Base-by-base conservation (phyloP, 2,329 filamentous ascomycete species). In the Botrytis sinoallii region DNA sequence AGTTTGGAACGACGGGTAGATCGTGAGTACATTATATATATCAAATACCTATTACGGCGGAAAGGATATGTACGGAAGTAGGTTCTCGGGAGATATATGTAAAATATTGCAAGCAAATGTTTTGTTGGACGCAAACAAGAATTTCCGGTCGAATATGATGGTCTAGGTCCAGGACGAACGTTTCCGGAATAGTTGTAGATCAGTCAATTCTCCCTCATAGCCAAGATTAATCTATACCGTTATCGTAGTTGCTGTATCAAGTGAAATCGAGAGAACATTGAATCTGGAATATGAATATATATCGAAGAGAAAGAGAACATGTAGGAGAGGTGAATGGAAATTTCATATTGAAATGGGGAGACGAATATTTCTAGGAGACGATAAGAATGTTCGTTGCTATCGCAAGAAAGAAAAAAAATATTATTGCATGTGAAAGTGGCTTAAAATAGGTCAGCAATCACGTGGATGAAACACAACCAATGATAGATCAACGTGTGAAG, bases 381-480 rank as follows among this genome's bases (percentile, higher is more conserved):
- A 65, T 40, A 42, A 65, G 40, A 46, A 55, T 71, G 59, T 55
- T 68, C 16, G 65, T 68, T 68, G 46, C 65, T 68, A 68, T 68
- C 46, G 10, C 29, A 20, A 29, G 64, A 63, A 52, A 70, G 29
- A n/a, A 52, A 52, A 25, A 68, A 22, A 18, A 22, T 71, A 32
- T 63, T 20, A 1, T 70, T 60, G 38, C 69, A 71, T 71, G 59
- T 55, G 44, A 64, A 64, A 65, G 68, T 32, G 42, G 8, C 6
- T 63, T 6, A 22, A 64, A n/a, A 20, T 59, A 25, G 66, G 32
- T 38, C 16, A 22, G 14, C 38, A 5, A 40, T 69, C 66, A 69
- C 66, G 66, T 69, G 66, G 18, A 57, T 44, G 48, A 44, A 69
- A 69, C 66, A 59, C 59, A 42, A 32, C 66, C 66, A 69, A 59